These are phyloP conservation scores for Aspergillus bridgeri DNA, from an alignment of 495 filamentous ascomycete genomes.

Conservation along the genomic window DNA sequence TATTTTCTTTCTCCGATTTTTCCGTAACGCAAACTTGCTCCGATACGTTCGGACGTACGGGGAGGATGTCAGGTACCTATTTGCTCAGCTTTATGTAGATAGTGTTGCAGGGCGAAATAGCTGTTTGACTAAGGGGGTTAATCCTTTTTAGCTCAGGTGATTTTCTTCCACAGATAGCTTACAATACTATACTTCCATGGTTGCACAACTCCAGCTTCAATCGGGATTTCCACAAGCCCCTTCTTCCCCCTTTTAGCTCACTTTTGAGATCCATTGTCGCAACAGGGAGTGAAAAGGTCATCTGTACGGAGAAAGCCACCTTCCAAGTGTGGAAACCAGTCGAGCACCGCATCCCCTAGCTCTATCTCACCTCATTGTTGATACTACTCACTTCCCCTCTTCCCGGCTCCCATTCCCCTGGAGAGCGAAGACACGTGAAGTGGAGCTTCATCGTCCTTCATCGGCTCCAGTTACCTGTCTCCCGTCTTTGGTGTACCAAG, in stretches of 20 bases:
- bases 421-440: slow-evolving; percentile 13
- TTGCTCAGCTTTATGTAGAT: not conserved
- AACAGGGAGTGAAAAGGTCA: not conserved
- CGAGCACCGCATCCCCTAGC: not conserved
- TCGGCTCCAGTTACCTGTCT: slow-evolving; percentile 9
- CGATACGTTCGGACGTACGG: not conserved
- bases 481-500: slow-evolving; percentile 25
- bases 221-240: not conserved
- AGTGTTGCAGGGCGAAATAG: too few species aligned
- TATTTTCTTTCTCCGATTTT: not conserved
- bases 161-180: too few species aligned
- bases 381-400: not conserved
- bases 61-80: not conserved
- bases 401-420: slow-evolving; percentile 4
- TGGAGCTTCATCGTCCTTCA: slow-evolving; percentile 14
- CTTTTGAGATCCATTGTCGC: too few species aligned
- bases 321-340: not conserved
- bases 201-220: not conserved
- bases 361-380: slow-evolving; percentile 1
- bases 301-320: not conserved
- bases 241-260: too few species aligned
- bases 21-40: not conserved
- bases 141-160: too few species aligned
- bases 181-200: not conserved
- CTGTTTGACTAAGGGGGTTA: too few species aligned